Percentiles rank a stretch among this genome's conserved stretches.
phyloP scores from a whole-genome alignment of 2,329 filamentous ascomycete genomes.

The Saccharata proteae region DNA sequence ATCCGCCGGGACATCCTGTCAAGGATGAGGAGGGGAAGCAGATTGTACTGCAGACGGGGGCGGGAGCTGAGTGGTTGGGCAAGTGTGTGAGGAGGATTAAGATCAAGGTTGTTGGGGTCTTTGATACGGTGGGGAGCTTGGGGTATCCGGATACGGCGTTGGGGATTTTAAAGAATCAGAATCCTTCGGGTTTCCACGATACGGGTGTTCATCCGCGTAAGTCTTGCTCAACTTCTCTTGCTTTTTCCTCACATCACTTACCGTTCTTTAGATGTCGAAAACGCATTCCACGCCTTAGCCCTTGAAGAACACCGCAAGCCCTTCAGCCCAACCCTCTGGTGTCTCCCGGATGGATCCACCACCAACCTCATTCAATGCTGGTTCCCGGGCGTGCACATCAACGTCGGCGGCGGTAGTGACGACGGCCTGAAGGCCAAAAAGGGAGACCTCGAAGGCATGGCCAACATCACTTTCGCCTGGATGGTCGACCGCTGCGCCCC shows the following conservation, averaged over 20 bases:
- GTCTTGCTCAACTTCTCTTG: background rate
- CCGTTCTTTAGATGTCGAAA: conserved; percentile 26
- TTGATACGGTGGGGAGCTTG: conserved; percentile 35
- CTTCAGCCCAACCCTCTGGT: conserved; percentile 42
- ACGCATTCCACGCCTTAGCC: conserved; percentile 45
- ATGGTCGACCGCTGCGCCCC: conserved; percentile 20
- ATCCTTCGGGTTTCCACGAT: conserved; percentile 7
- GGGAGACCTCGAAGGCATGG: conserved; percentile 12
- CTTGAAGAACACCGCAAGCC: conserved; percentile 41
- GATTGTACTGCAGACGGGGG: no score
- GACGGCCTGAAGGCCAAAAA: conserved; percentile 11
- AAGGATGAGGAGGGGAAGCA: no score
- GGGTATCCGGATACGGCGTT: conserved; percentile 15
- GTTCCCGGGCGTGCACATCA: conserved; percentile 43
- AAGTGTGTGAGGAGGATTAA: conserved; percentile 7
- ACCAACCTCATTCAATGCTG: conserved; percentile 38
- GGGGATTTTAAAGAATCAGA: conserved; percentile 2
- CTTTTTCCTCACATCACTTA: background rate
- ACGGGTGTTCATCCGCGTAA: conserved; percentile 3
- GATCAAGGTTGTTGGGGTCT: conserved; percentile 35
- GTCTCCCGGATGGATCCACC: conserved; percentile 25
- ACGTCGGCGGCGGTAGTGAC: conserved; percentile 37
- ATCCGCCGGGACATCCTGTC: no score
- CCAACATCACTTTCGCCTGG: conserved; percentile 29
- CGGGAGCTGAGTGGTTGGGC: no score